phyloP scores from a whole-genome alignment of 2,329 filamentous ascomycete genomes.

The Xylariales sp. region DNA sequence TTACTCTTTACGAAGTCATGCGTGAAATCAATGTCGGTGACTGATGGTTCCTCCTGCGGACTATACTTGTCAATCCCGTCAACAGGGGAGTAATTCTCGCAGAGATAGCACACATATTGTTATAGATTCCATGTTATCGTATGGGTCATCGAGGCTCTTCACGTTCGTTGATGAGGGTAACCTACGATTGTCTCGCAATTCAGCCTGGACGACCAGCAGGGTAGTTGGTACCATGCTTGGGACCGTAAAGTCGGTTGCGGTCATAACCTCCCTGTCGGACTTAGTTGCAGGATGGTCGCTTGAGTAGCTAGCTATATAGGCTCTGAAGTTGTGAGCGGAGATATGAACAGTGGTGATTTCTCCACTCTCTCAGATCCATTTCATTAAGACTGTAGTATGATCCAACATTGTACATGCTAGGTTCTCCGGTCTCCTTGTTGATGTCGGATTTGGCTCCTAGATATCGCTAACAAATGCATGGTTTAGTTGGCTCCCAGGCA shows the following conservation, averaged over 20 bases:
- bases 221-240: conserved; percentile 11
- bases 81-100: conserved; percentile 15
- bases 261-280: conserved; percentile 17
- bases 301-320: conserved; percentile 18
- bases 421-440: conserved; percentile 10
- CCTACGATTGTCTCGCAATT: conserved; percentile 8
- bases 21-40: too few species aligned
- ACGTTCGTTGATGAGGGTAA: not conserved
- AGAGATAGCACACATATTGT: conserved; percentile 17
- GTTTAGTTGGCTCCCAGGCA: conserved; percentile 12
- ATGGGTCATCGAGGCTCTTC: not conserved
- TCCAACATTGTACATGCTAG: conserved; percentile 16
- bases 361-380: conserved; percentile 16
- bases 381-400: conserved; percentile 19
- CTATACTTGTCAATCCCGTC: conserved; percentile 14
- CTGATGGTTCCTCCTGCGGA: conserved; percentile 1
- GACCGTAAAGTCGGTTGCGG: conserved; percentile 18
- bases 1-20: too few species aligned
- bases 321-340: conserved; percentile 13
- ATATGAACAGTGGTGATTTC: conserved; percentile 11
- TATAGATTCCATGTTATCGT: conserved; percentile 11
- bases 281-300: conserved; percentile 12
- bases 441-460: conserved; percentile 17
- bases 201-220: conserved; percentile 11
- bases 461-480: conserved; percentile 17